Evolutionary conservation across 192 early-diverging fungal species (phyloP), one percentile per base, ranked within the genome.

Genomic region (Chytriomyces hyalinus): DNA sequence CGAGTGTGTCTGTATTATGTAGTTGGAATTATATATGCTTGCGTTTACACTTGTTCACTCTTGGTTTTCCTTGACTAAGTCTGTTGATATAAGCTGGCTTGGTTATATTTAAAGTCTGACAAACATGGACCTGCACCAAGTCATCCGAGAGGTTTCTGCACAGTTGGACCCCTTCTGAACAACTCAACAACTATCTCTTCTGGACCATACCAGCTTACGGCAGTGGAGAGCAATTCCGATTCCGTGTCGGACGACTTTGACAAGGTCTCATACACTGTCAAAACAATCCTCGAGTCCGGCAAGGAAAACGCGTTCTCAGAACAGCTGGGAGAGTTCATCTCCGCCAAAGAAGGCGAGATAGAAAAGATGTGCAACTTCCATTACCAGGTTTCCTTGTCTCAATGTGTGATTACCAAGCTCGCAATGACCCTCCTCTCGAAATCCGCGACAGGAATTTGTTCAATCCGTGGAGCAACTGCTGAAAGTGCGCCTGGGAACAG

Each of bases 341-440:
- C 90, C 64, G 89, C 90, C 64, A 98, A 98, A 75, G 96, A 98
- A 75, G 87, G 88, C 45, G 98, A 99, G 82, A 99, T 99, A 73
- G 96, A 98, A 86, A 91, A 93, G 68, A 94, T 99, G 87, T 99
- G 98, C 84, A 94, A 93, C 78, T 89, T 91, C 81, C 93, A 99
- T 82, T 97, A 97, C 81, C 93, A 98, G 87, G 96, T 93, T 67
- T 53, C 6, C 24, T 22, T 77, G 43, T 53, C 20, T 74, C 43
- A 67, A 8, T 11, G 43, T 60, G 13, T 69, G 43, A 70, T 28
- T 45, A 51, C 67, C 11, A 11, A 11, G 70, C 17, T 51, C 11
- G n/a, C 49, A 24, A 11, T 45, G 49, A 9, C 17, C 1, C 43
- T 47, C 4, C 46, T 10, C 59, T 11, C 46, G n/a, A 63, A 6